phyloP scores from a whole-genome alignment of 345 rosid species.

The Anastatica hierochuntica region DNA sequence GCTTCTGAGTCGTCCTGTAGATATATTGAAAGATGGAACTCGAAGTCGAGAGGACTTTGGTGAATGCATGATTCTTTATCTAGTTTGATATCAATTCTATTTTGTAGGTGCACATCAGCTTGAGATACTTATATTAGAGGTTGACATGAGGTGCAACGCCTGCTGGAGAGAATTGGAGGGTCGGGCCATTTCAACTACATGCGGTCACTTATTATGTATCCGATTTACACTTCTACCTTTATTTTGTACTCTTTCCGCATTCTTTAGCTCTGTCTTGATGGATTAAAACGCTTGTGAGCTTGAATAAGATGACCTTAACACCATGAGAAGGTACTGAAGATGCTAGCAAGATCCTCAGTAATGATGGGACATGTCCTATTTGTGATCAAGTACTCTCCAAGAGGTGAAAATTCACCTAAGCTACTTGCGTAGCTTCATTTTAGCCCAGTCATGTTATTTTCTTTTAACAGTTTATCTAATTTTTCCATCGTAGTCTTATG shows the following conservation, averaged over 20 bases:
- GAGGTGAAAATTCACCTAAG: constrained; percentile 36
- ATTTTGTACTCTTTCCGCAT: neutral
- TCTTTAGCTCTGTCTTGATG: neutral
- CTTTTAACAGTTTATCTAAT: constrained; percentile 14
- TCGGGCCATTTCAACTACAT: constrained; percentile 77
- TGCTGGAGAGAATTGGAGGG: constrained; percentile 98
- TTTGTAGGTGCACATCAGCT: too few species aligned
- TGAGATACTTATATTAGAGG: too few species aligned
- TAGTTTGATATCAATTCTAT: too few species aligned
- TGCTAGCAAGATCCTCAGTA: constrained; percentile 78
- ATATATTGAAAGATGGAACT: neutral
- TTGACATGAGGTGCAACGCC: constrained; percentile 86
- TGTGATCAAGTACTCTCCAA: constrained; percentile 96
- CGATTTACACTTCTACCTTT: constrained; percentile 5
- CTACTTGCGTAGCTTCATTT: constrained; percentile 1
- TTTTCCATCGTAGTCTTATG: constrained; percentile 50
- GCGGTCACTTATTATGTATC: constrained; percentile 91
- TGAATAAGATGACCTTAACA: constrained; percentile 35
- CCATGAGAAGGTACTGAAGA: constrained; percentile 68
- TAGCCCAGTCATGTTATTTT: constrained; percentile 1
- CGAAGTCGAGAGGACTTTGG: neutral
- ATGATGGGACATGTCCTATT: constrained; percentile 84
- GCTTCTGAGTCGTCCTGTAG: too few species aligned
- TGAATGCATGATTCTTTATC: neutral
- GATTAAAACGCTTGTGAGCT: neutral